Percentiles rank a stretch among this genome's conserved stretches.
These are phyloP conservation scores for Hortaea sp. DNA, from an alignment of 2,329 filamentous ascomycete genomes.

Conservation along the genomic window DNA sequence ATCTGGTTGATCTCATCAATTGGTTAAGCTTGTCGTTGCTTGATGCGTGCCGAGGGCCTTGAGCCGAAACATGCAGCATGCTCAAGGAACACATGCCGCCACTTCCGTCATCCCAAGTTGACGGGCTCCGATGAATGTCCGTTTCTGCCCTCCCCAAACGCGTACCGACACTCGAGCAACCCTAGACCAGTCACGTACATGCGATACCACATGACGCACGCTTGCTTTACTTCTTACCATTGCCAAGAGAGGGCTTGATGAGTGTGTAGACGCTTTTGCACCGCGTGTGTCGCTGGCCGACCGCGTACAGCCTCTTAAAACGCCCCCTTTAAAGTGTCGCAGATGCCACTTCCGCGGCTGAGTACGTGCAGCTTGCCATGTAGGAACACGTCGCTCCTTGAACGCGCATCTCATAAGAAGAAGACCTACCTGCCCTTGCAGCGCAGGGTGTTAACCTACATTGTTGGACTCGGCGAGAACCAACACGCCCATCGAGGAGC, in stretches of 20 bases:
- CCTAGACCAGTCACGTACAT: not conserved
- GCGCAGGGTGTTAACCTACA: not conserved
- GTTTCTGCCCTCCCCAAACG: not conserved
- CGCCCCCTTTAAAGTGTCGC: not conserved
- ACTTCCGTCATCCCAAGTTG: not conserved
- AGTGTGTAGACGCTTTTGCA: not conserved
- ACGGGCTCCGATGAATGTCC: not conserved
- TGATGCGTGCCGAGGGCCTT: too few relatives aligned
- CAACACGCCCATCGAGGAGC: too few relatives aligned
- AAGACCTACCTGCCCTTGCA: not conserved
- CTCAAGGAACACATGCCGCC: too few relatives aligned
- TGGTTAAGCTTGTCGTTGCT: too few relatives aligned
- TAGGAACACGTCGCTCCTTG: conserved; percentile 2
- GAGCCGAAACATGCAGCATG: too few relatives aligned
- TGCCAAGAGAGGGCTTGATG: not conserved
- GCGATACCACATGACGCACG: too few relatives aligned
- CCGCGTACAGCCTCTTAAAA: not conserved
- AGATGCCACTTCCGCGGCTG: conserved; percentile 3
- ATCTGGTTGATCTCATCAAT: too few relatives aligned
- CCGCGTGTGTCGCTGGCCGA: conserved; percentile 3
- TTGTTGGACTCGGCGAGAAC: not conserved
- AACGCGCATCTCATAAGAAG: too few relatives aligned
- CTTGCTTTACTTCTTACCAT: not conserved
- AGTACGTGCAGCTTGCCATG: conserved; percentile 4
- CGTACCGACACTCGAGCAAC: not conserved